Base-by-base conservation (phyloP, 2,329 filamentous ascomycete species). In the Cladophialophora immunda region DNA sequence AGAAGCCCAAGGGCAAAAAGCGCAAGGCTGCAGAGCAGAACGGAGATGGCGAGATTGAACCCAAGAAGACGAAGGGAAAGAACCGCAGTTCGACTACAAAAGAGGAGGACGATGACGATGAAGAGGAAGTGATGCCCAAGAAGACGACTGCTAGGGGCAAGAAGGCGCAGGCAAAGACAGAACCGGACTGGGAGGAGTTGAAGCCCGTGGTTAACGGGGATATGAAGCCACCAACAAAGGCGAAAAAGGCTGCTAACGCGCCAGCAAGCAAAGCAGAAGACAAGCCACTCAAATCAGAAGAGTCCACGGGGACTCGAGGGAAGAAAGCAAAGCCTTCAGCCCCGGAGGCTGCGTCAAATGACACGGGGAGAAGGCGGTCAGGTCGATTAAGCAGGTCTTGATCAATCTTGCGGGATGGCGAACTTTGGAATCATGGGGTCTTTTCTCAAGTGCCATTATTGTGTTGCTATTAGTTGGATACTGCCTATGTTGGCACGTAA, bases 281-380 rank as follows among this genome's bases (percentile, higher is more conserved):
- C n/a, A 62, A 57, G 25, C 22, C 63, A 50, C 53, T 45, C 22
- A 68, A 66, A 52, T 41, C 29, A 38, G 67, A 57, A 17, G 55
- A 60, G 36, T 27, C 53, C 52, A 47, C 8, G 11, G 19, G 8
- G 15, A 13, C 52, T n/a, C 27, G 9, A 6, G 38, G 11, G 19
- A 50, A 50, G 22, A 38, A 5, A 47, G 29, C n/a, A 5, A 56
- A 62, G 30, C 15, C 45, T 29, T 13, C 59, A 19, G 88, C 87
- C 72, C 85, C 84, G 61, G 86, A 87, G 50, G 90, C 82, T 56
- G 82, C 58, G 54, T 54, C 67, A 36, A 36, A 61, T 36, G 58
- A 55, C 34, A 47, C 38, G 15, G 65, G 65, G 2, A 69, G 60
- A 17, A 60, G 69, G 57, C 58, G 69, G 50, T 71, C 69, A 38